Conservation (phyloP, 2,329 filamentous ascomycete species). For the Fusarium sp. region DNA sequence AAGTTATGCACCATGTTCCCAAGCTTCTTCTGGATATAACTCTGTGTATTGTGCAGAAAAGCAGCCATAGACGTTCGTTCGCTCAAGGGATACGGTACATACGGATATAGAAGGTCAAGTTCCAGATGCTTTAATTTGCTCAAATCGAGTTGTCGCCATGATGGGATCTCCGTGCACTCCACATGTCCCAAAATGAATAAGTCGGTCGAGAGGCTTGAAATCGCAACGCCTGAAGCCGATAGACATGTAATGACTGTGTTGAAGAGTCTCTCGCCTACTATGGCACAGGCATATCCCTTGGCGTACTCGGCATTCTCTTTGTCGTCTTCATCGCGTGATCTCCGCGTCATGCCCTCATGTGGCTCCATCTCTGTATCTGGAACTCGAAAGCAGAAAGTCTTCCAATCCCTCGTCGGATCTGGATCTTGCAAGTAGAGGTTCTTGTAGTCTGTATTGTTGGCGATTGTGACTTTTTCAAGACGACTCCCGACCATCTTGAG, state of each 20-base stretch:
- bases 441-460: rapidly evolving
- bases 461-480: not conserved
- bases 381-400: not conserved
- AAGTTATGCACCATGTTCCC: not conserved
- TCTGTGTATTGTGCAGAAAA: not conserved
- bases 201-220: not conserved
- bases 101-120: not conserved
- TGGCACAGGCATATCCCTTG: not conserved
- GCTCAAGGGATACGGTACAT: not conserved
- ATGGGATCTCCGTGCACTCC: not conserved
- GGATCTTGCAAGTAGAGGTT: not conserved
- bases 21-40: rapidly evolving
- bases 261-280: not conserved
- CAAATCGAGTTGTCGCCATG: not conserved
- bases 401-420: not conserved
- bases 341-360: not conserved
- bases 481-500: not conserved
- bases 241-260: not conserved
- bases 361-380: rapidly evolving
- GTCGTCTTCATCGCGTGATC: not conserved
- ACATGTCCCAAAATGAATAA: not conserved
- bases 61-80: not conserved
- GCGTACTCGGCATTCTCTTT: not conserved
- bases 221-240: not conserved
- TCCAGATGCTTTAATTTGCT: not conserved